A percentile compares a stretch with the other conserved stretches of the same genome.
Conservation (phyloP, 306 rosid genomes). For the Cyclanthera cordifolia region DNA sequence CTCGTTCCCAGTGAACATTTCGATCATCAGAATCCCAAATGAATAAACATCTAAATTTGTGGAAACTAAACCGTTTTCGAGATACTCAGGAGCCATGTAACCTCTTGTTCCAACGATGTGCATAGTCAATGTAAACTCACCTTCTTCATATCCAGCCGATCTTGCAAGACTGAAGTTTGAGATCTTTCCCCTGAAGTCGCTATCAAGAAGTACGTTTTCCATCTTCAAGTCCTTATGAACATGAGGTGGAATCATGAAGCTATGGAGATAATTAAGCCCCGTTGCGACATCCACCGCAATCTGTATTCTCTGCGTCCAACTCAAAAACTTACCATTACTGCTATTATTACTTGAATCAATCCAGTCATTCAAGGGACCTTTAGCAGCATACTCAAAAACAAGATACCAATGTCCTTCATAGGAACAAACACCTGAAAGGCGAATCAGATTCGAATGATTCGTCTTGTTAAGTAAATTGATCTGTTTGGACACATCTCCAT, state of each 20-base stretch:
- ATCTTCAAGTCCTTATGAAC: constrained; percentile 71
- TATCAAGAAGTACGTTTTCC: constrained; percentile 52
- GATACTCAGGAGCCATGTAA: constrained; percentile 84
- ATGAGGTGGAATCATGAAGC: constrained; percentile 53
- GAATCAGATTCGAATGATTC: constrained; percentile 68
- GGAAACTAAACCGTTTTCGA: constrained; percentile 70
- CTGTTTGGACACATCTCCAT: constrained; percentile 68
- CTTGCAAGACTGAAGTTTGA: constrained; percentile 49
- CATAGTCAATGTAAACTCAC: constrained; percentile 45
- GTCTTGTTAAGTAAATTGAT: constrained; percentile 45
- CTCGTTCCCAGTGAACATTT: constrained; percentile 64
- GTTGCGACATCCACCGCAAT: constrained; percentile 67
- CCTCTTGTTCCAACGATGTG: constrained; percentile 88
- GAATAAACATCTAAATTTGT: constrained; percentile 72
- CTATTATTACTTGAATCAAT: constrained; percentile 22
- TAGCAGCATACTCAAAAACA: constrained; percentile 64
- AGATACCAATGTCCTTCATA: constrained; percentile 66
- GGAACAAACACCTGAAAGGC: constrained; percentile 67
- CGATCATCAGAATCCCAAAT: constrained; percentile 62
- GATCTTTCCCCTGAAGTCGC: constrained; percentile 58
- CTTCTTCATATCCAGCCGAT: constrained; percentile 33
- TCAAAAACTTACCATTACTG: constrained; percentile 30
- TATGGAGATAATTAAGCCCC: constrained; percentile 72
- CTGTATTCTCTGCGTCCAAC: constrained; percentile 60
- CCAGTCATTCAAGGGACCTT: constrained; percentile 69